Evolutionary conservation across 2,329 filamentous ascomycete genomes (phyloP), one percentile per base, ranked within the genome.

Genomic region (Acrocalymma vagum): DNA sequence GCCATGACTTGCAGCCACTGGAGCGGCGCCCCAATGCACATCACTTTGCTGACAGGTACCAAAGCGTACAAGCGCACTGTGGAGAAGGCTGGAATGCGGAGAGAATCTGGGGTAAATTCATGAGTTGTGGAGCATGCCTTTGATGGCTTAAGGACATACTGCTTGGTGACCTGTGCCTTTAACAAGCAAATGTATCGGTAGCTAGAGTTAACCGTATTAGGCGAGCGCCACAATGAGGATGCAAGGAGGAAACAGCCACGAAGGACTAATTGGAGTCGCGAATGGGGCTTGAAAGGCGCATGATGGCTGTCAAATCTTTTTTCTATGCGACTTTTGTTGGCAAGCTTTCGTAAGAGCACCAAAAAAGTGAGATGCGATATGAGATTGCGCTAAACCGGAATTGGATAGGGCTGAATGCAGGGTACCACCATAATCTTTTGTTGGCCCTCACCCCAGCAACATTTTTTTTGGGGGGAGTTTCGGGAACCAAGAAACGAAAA

Each of bases 31-130:
- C n/a, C n/a, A n/a, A n/a, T n/a, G n/a, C n/a, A n/a, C n/a, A n/a
- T n/a, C n/a, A n/a, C n/a, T n/a, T n/a, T n/a, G n/a, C n/a, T n/a
- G n/a, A n/a, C n/a, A n/a, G n/a, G n/a, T n/a, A 57, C 58, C 27
- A 39, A 61, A 55, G 21, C 22, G 56, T 55, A 48, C 51, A 64
- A 64, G 62, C 59, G 59, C 48, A 56, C 39, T 58, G 58, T 43
- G 48, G 55, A 54, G 58, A 50, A 55, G 27, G 32, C 37, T 45
- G 37, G 25, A 34, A 30, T 29, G 52, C 32, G 38, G 45, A 56
- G 42, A 48, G 36, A 61, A 47, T 48, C 53, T 53, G 57, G 60
- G 59, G 58, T 52, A 54, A 48, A 56, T 54, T 49, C 58, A 56
- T 53, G 52, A 54, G 51, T 51, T 37, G 49, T 50, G 59, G 55